Conservation (phyloP, 805 yeast species). For the Pichia phayaonensis region DNA sequence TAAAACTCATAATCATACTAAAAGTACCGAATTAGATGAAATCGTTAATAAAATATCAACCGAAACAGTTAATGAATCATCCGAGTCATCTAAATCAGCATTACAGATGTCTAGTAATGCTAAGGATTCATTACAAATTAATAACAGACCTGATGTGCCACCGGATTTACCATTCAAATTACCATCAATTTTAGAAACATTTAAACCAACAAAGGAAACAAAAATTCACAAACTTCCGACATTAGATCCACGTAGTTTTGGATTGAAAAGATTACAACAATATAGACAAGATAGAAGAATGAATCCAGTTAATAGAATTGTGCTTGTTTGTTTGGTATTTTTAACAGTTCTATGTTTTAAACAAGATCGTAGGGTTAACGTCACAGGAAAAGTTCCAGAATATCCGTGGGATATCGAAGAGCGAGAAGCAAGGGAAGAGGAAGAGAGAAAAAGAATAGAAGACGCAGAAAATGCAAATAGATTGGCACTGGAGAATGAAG, state of each 20-base stretch:
- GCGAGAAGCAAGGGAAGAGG: conserved; percentile 12
- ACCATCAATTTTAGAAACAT: conserved; percentile 29
- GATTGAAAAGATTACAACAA: conserved; percentile 35
- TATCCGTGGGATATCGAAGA: conserved; percentile 22
- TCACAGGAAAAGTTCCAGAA: conserved; percentile 25
- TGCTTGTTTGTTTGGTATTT: conserved; percentile 41
- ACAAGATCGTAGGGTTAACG: conserved; percentile 39
- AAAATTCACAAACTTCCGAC: conserved; percentile 29
- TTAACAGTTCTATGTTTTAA: conserved; percentile 45
- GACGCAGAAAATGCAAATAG: background rate
- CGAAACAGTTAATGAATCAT: conserved; percentile 1
- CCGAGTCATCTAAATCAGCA: conserved; percentile 8
- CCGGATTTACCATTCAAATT: conserved; percentile 52
- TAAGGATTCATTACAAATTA: conserved; percentile 10
- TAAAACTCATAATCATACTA: background rate
- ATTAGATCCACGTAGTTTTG: conserved; percentile 31
- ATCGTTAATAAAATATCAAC: conserved; percentile 10
- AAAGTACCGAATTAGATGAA: conserved; percentile 5
- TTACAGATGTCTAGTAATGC: conserved; percentile 8
- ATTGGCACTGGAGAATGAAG: background rate
- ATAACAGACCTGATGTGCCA: conserved; percentile 29
- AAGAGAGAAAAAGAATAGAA: background rate
- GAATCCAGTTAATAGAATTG: conserved; percentile 50
- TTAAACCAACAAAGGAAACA: conserved; percentile 24
- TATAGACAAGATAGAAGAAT: conserved; percentile 42